Conservation (phyloP, 208 protist species). For the Acanthamoeba triangularis region DNA sequence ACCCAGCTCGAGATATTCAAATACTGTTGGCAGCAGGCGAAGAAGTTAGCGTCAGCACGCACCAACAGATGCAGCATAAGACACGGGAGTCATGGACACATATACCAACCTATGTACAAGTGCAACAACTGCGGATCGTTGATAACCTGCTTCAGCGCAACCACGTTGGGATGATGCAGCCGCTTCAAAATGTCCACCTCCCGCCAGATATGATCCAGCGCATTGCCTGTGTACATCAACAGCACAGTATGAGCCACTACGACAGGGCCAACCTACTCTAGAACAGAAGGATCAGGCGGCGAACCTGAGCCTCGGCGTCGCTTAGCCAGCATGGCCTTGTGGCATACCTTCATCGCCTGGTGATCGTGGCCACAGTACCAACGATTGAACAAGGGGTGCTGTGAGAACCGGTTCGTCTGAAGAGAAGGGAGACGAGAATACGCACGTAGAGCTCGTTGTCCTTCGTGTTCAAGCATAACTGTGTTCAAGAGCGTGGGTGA, state of each 20-base stretch:
- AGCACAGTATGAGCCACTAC: neutral
- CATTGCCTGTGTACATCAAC: neutral
- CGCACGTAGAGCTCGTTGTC: constrained; percentile 77
- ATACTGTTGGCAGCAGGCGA: neutral
- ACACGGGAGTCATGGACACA: neutral
- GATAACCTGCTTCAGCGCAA: constrained; percentile 40
- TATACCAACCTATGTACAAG: neutral
- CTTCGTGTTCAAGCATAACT: constrained; percentile 69
- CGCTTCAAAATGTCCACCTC: constrained; percentile 64
- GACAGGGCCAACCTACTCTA: neutral
- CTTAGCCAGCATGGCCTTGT: constrained; percentile 47
- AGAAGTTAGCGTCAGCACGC: neutral
- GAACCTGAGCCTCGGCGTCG: neutral
- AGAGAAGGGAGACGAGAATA: neutral
- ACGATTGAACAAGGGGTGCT: too few relatives aligned
- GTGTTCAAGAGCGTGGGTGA: neutral
- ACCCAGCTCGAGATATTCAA: constrained; percentile 64
- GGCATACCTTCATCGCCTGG: constrained; percentile 70
- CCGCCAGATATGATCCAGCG: constrained; percentile 32
- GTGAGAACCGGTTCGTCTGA: neutral
- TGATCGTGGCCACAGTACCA: neutral
- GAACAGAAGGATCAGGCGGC: neutral
- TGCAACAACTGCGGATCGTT: constrained; percentile 22
- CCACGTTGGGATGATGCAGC: constrained; percentile 55
- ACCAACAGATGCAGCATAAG: neutral